Percentiles rank a stretch among this genome's conserved stretches.
phyloP scores from a whole-genome alignment of 768 basidiomycete genomes.

The Mycena polygramma region DNA sequence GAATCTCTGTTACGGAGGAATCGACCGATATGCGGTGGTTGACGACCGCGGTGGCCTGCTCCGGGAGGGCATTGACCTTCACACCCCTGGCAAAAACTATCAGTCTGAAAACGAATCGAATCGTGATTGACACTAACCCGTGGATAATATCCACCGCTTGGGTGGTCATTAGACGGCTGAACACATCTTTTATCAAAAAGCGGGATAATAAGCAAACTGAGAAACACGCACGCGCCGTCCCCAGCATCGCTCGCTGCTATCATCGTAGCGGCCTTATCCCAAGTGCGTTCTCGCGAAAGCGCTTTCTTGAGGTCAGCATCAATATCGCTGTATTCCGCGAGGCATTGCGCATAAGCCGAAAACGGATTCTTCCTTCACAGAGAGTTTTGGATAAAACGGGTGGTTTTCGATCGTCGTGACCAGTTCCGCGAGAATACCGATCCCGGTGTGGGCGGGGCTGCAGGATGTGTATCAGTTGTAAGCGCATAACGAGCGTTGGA shows the following conservation, averaged over 20 bases:
- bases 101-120: background rate
- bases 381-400: slow-evolving; percentile 48
- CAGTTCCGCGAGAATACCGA: slow-evolving; percentile 68
- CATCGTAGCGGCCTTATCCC: slow-evolving; percentile 23
- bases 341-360: slow-evolving; percentile 23
- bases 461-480: too few relatives aligned
- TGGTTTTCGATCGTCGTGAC: slow-evolving; percentile 60
- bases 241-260: slow-evolving; percentile 16
- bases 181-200: background rate
- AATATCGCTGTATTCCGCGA: slow-evolving; percentile 21
- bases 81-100: slow-evolving; percentile 43
- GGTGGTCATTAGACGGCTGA: slow-evolving; percentile 58
- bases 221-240: slow-evolving; percentile 20
- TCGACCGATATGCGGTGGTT: slow-evolving; percentile 62
- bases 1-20: slow-evolving; percentile 19
- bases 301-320: slow-evolving; percentile 10
- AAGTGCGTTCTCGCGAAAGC: slow-evolving; percentile 25
- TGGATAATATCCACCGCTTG: slow-evolving; percentile 67
- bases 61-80: slow-evolving; percentile 70
- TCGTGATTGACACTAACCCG: slow-evolving; percentile 33
- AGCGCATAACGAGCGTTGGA: background rate
- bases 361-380: slow-evolving; percentile 22
- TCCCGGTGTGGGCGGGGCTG: slow-evolving; percentile 67
- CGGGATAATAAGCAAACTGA: background rate
- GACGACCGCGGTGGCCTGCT: slow-evolving; percentile 58